phyloP scores from a whole-genome alignment of 495 filamentous ascomycete genomes.

The Podospora tetraspora region DNA sequence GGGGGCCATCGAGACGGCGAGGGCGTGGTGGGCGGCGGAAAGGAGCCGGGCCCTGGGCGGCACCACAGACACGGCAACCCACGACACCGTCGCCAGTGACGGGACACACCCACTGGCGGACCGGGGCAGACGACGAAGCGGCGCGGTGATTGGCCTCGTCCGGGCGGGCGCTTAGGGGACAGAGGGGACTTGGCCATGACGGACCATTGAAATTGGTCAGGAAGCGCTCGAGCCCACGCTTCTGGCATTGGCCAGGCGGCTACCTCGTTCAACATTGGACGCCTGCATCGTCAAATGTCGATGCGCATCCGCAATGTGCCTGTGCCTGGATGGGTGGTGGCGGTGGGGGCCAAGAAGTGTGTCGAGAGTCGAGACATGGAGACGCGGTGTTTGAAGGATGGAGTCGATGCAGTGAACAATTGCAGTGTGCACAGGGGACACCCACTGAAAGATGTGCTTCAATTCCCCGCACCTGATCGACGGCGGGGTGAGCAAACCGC shows the following conservation, averaged over 20 bases:
- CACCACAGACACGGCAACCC: neutral
- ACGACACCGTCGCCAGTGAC: neutral
- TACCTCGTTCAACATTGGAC: conserved; percentile 19
- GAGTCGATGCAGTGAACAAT: neutral
- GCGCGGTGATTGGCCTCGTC: conserved; percentile 29
- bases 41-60: conserved; percentile 13
- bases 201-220: conserved; percentile 21
- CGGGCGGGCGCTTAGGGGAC: conserved; percentile 28
- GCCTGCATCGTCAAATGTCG: conserved; percentile 11
- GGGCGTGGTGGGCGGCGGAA: conserved; percentile 11
- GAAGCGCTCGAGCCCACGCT: conserved; percentile 23
- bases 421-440: neutral
- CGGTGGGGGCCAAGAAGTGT: neutral
- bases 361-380: neutral
- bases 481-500: neutral
- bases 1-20: neutral
- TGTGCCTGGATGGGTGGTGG: neutral
- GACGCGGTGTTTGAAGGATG: neutral
- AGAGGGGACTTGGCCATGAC: conserved; percentile 21
- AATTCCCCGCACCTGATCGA: neutral
- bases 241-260: conserved; percentile 15
- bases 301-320: neutral
- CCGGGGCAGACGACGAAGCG: neutral
- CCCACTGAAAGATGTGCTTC: neutral
- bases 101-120: neutral